Percentiles rank a stretch among this genome's conserved stretches.
phyloP scores from a whole-genome alignment of 208 protist species.

The Leishmania arabica region DNA sequence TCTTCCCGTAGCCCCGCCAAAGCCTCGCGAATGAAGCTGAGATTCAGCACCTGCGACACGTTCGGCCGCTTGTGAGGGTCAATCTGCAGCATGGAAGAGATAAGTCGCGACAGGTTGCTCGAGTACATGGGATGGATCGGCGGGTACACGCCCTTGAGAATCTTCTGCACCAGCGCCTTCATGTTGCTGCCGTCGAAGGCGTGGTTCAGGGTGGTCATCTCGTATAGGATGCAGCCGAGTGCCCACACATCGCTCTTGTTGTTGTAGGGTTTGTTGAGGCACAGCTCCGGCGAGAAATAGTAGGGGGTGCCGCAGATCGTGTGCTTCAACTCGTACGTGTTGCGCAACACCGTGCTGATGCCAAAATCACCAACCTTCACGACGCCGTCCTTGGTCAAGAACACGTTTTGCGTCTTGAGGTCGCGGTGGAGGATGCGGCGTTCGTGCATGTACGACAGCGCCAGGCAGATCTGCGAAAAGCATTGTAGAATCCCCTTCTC shows the following conservation, averaged over 20 bases:
- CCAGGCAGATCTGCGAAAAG: conserved; percentile 87
- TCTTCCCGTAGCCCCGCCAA: conserved; percentile 64
- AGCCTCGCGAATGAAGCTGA: conserved; percentile 78
- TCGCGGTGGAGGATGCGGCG: conserved; percentile 88
- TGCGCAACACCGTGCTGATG: conserved; percentile 91
- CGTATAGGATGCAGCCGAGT: conserved; percentile 90
- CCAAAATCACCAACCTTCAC: conserved; percentile 94
- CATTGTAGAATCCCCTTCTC: conserved; percentile 86
- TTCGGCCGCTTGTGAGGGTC: conserved; percentile 81
- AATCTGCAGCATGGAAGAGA: conserved; percentile 85
- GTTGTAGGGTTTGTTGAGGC: conserved; percentile 94
- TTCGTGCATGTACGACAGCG: conserved; percentile 86
- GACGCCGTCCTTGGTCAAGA: conserved; percentile 82
- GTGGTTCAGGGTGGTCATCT: conserved; percentile 89
- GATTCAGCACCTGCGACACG: conserved; percentile 76
- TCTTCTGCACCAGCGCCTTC: conserved; percentile 90
- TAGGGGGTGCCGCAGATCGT: conserved; percentile 96
- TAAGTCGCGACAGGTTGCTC: conserved; percentile 69
- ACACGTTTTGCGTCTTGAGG: conserved; percentile 92
- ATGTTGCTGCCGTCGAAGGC: conserved; percentile 91
- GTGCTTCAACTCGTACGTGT: conserved; percentile 88
- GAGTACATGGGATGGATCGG: conserved; percentile 83
- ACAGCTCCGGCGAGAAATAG: conserved; percentile 96
- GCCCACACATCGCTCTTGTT: conserved; percentile 95
- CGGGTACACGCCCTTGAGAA: conserved; percentile 85